Evolutionary conservation across 2,329 filamentous ascomycete genomes (phyloP), one percentile per base, ranked within the genome.

Genomic region (Colletotrichum tanaceti): DNA sequence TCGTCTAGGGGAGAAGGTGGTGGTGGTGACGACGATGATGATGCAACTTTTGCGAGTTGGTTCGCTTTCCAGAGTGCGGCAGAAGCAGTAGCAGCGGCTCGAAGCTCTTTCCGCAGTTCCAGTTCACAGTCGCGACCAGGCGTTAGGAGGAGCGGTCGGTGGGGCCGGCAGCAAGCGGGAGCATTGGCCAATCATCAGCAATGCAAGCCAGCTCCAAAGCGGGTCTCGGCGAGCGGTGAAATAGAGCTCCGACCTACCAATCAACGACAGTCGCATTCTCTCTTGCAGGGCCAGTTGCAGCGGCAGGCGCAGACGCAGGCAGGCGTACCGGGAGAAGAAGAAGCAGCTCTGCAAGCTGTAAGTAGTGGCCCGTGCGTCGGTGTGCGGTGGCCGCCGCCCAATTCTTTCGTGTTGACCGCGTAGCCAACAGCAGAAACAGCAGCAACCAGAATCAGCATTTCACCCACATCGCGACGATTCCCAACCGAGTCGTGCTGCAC

Each of bases 391-490:
- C 58, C 13, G 64, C 52, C 46, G 61, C 65, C 28, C 47, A 68
- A 68, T 68, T 60, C 65, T 65, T 68, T 64, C 61, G 61, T 54
- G 61, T 65, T 44, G 44, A 61, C 50, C 50, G 64, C 43, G 58
- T 43, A 50, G 52, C 35, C 39, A 53, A 32, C 53, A 46, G 44
- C 44, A 43, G 50, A 28, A 18, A 7, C 28, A 39, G 52, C 47
- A 47, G 52, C 41, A 16, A 13, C 44, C 41, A 44, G 20, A 2
- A 60, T 43, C 55, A 61, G 39, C 62, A 35, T 47, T 57, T 46
- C 50, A 38, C 49, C n/a, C 41, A 52, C 50, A 35, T 35, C 9
- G 35, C 14, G 13, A 50, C 28, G 43, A 32, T 43, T 35, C 35
- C 28, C 54, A 28, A 16, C 11, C 35, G 41, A 49, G 13, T 47